Evolutionary conservation across 2,329 filamentous ascomycete genomes (phyloP).

Genomic region (Cercospora zeae-maydis): DNA sequence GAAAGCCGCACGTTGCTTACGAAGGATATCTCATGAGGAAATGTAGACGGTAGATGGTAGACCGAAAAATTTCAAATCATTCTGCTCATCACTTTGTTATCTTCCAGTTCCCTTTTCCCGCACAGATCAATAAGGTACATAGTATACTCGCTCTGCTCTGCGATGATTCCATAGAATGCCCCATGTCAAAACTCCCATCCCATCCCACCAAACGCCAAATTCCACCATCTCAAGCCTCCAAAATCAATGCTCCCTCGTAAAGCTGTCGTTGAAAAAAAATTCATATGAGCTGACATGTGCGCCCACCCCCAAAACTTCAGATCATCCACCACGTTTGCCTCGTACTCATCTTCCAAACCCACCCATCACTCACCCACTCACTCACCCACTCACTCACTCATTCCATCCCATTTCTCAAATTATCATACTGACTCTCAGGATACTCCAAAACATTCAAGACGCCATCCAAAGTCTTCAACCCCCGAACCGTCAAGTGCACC

Average conservation of each 20-base stretch:
- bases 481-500: slow-evolving; percentile 45
- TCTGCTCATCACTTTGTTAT: background rate
- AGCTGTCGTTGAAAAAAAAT: too few species aligned
- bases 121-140: background rate
- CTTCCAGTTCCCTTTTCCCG: background rate
- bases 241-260: too few species aligned
- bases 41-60: too few species aligned
- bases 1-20: too few species aligned
- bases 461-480: slow-evolving; percentile 45
- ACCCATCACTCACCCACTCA: background rate
- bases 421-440: slow-evolving; percentile 53
- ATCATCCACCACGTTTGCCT: background rate
- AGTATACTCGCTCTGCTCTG: background rate
- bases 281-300: too few species aligned
- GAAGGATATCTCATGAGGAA: too few species aligned
- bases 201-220: background rate
- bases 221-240: too few species aligned
- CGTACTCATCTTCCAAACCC: background rate
- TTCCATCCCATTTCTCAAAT: slow-evolving; percentile 45
- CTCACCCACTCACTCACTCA: background rate
- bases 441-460: slow-evolving; percentile 50
- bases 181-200: background rate
- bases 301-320: too few species aligned
- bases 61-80: too few species aligned
- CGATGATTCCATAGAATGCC: background rate